Percentiles rank a stretch among this genome's conserved stretches.
Conservation (phyloP, 2,329 filamentous ascomycete species). For the Pestalotiopsis fici region DNA sequence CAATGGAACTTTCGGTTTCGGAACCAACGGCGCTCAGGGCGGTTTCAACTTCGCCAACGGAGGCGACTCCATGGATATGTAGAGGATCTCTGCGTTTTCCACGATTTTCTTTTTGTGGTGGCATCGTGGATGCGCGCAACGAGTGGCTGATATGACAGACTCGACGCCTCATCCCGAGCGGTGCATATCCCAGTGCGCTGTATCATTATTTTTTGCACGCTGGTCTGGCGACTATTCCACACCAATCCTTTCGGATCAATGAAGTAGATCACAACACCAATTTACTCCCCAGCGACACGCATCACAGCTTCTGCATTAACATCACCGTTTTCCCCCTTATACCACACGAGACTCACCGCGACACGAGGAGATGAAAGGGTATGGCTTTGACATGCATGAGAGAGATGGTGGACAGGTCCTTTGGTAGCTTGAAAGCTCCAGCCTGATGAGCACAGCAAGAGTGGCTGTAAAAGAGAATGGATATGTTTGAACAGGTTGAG, state of each 20-base stretch:
- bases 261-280: not conserved
- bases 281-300: constrained; percentile 6
- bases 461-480: constrained; percentile 22
- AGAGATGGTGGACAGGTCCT: constrained; percentile 41
- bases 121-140: not conserved
- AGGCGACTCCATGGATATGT: constrained; percentile 68
- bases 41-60: constrained; percentile 92
- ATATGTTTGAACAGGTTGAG: constrained; percentile 28
- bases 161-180: not conserved
- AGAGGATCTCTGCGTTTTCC: constrained; percentile 26
- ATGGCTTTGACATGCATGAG: constrained; percentile 21
- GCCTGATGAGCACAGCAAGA: constrained; percentile 40
- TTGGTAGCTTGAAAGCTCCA: constrained; percentile 69
- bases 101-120: not conserved
- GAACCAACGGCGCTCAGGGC: constrained; percentile 64
- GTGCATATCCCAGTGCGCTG: not conserved
- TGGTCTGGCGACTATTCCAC: not conserved
- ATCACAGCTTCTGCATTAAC: constrained; percentile 10
- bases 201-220: not conserved
- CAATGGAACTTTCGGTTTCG: constrained; percentile 80
- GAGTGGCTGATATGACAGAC: not conserved
- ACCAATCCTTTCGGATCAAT: not conserved
- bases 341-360: constrained; percentile 30
- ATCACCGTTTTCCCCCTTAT: constrained; percentile 26
- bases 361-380: constrained; percentile 31